phyloP scores from a whole-genome alignment of 2,329 filamentous ascomycete genomes.

The Arthroderma sp. region DNA sequence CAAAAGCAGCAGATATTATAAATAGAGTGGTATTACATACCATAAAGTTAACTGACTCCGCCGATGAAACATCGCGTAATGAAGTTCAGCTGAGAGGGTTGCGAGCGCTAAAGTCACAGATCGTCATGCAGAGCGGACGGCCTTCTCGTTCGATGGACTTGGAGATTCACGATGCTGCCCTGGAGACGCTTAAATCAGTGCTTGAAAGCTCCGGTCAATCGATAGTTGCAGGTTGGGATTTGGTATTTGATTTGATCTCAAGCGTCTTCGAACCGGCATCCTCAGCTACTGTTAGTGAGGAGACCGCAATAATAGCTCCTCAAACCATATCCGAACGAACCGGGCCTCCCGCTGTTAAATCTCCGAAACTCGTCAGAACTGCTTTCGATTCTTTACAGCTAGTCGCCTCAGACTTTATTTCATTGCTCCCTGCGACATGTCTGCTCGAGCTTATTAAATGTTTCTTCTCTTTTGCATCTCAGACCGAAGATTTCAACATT shows the following conservation, averaged over 20 bases:
- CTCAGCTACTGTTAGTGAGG: neutral
- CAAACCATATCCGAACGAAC: slow-evolving; percentile 12
- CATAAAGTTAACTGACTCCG: slow-evolving; percentile 26
- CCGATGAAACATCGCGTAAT: slow-evolving; percentile 37
- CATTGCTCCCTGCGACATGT: slow-evolving; percentile 56
- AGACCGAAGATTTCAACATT: slow-evolving; percentile 87
- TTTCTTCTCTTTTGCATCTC: slow-evolving; percentile 75
- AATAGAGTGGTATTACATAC: slow-evolving; percentile 31
- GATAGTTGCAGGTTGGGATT: slow-evolving; percentile 69
- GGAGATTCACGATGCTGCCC: slow-evolving; percentile 65
- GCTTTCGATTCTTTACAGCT: slow-evolving; percentile 84
- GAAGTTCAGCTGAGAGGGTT: slow-evolving; percentile 61
- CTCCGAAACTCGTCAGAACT: slow-evolving; percentile 64
- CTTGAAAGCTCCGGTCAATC: slow-evolving; percentile 81
- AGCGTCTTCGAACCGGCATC: slow-evolving; percentile 50
- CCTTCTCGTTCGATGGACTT: slow-evolving; percentile 52
- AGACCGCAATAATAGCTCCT: slow-evolving; percentile 4
- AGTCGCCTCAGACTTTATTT: slow-evolving; percentile 86
- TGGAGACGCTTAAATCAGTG: slow-evolving; percentile 69
- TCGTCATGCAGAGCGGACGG: slow-evolving; percentile 45
- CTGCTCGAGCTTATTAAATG: slow-evolving; percentile 72
- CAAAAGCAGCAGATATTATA: slow-evolving; percentile 50
- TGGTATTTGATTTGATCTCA: slow-evolving; percentile 72
- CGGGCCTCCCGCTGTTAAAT: slow-evolving; percentile 25
- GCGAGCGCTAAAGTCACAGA: slow-evolving; percentile 49